Percentiles rank a stretch among this genome's conserved stretches.
These are phyloP conservation scores for Albophoma yamanashiensis DNA, from an alignment of 2,329 filamentous ascomycete species.

Conservation along the genomic window DNA sequence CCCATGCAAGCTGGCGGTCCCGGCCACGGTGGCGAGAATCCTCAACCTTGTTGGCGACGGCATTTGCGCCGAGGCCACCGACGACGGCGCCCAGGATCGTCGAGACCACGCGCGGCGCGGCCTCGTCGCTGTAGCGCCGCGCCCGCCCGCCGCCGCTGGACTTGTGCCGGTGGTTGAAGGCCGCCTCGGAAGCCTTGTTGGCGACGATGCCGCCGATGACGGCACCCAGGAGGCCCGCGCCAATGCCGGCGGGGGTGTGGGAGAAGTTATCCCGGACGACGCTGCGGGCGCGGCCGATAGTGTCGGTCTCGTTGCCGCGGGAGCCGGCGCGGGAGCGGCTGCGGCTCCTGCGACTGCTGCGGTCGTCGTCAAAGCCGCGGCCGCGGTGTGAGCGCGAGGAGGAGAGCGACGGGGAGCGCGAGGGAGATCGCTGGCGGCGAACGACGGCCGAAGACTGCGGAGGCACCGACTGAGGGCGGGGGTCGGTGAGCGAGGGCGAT, in stretches of 20 bases:
- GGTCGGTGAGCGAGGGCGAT: conserved; percentile 8
- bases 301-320: conserved; percentile 12
- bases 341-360: background rate
- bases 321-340: conserved; percentile 5
- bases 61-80: conserved; percentile 43
- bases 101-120: conserved; percentile 27
- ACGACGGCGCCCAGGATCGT: conserved; percentile 44
- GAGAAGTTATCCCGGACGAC: conserved; percentile 36
- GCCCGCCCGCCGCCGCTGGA: conserved; percentile 4
- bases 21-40: conserved; percentile 21
- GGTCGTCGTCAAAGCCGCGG: conserved; percentile 3
- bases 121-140: conserved; percentile 15
- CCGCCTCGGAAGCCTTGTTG: conserved; percentile 33
- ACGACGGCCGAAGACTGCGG: conserved; percentile 14
- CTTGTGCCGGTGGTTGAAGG: conserved; percentile 19
- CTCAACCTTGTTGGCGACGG: conserved; percentile 33
- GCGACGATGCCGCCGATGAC: conserved; percentile 44
- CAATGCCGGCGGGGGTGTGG: conserved; percentile 35
- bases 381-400: conserved; percentile 13
- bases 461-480: conserved; percentile 22
- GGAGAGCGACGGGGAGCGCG: conserved; percentile 11
- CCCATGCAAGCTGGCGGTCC: conserved; percentile 22
- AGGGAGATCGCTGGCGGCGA: conserved; percentile 4
- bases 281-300: conserved; percentile 28
- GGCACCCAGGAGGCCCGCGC: conserved; percentile 41